These are phyloP conservation scores for Trametes polyzona DNA, from an alignment of 1,284 basidiomycete genomes.

Conservation along the genomic window DNA sequence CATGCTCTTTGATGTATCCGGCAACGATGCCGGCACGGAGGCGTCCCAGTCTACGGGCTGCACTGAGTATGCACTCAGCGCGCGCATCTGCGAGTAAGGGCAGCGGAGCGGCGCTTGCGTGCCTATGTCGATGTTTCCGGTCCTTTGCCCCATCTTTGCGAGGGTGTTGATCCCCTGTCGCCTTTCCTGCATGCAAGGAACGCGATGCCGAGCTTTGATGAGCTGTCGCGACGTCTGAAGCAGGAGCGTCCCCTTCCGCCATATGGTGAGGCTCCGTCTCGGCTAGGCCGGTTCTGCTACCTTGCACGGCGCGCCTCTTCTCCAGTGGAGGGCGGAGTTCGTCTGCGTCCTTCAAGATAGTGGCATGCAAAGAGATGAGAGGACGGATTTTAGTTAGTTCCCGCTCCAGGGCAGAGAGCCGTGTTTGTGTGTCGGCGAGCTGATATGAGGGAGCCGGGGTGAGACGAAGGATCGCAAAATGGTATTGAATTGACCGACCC, in stretches of 20 bases:
- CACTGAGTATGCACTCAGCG: slow-evolving; percentile 61
- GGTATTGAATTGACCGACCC: slow-evolving; percentile 41
- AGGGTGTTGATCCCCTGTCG: not conserved
- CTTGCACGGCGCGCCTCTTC: no score
- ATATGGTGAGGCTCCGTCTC: no score
- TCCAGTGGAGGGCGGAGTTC: no score
- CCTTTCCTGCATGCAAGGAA: not conserved
- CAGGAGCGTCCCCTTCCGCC: no score
- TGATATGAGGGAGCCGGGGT: slow-evolving; percentile 27
- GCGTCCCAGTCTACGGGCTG: slow-evolving; percentile 59
- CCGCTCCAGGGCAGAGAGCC: slow-evolving; percentile 50
- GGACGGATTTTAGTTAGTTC: slow-evolving; percentile 60
- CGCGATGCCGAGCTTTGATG: no score
- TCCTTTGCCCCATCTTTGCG: slow-evolving; percentile 18
- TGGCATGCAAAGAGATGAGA: slow-evolving; percentile 57
- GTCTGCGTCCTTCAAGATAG: slow-evolving; percentile 27
- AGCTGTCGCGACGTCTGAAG: no score
- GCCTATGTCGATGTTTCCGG: slow-evolving; percentile 8
- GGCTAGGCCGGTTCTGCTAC: no score
- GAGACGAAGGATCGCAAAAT: not conserved
- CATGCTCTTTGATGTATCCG: slow-evolving; percentile 35
- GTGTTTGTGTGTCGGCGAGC: slow-evolving; percentile 50
- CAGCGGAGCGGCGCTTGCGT: slow-evolving; percentile 5
- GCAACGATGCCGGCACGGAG: slow-evolving; percentile 52
- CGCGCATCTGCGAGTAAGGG: slow-evolving; percentile 56